phyloP scores from a whole-genome alignment of 305 asterid genomes.

The Solanum hybrid region DNA sequence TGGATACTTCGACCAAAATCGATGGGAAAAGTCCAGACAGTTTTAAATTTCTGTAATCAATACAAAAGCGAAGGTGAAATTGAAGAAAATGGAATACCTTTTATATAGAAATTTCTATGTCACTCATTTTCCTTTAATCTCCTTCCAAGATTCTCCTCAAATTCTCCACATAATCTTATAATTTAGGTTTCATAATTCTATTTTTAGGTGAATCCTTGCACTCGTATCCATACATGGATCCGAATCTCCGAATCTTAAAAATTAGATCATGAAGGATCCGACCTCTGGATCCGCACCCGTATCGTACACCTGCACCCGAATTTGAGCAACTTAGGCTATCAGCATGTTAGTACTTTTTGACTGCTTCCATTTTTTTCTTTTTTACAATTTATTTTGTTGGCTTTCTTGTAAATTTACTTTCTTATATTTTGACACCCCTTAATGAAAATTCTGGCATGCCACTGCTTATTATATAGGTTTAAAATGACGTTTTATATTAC shows the following conservation, averaged over 20 bases:
- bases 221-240: not conserved
- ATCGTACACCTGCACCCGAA: not conserved
- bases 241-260: not conserved
- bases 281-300: not conserved
- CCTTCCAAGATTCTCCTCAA: not conserved
- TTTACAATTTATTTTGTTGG: not conserved
- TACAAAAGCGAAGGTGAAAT: not conserved
- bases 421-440: not conserved
- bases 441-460: not conserved
- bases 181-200: not conserved
- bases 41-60: too few species aligned
- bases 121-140: not conserved
- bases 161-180: not conserved
- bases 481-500: not conserved
- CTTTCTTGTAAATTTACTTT: not conserved
- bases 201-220: not conserved
- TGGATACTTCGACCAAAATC: not conserved
- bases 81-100: not conserved
- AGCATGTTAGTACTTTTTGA: not conserved
- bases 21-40: not conserved
- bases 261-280: not conserved
- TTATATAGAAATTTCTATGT: not conserved
- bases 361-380: not conserved
- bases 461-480: not conserved
- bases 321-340: not conserved